A percentile compares a stretch with the other conserved stretches of the same genome.
Evolutionary conservation across 2,329 filamentous ascomycete species (phyloP).

Genomic region (Fusarium luffae): DNA sequence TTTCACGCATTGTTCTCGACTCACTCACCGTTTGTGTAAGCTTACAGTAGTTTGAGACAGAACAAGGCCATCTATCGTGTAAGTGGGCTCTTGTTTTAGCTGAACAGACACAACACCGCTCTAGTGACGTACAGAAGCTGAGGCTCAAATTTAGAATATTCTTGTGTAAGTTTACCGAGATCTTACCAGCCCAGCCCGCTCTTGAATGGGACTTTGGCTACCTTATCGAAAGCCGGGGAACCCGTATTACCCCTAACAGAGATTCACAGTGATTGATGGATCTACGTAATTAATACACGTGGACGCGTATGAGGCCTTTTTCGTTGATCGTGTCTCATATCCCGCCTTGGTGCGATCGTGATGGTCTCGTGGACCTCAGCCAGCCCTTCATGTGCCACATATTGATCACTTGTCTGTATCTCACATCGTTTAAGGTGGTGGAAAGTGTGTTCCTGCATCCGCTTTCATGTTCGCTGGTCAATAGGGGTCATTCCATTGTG

Average conservation of each 20-base stretch:
- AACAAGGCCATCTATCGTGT: not conserved
- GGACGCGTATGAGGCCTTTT: constrained; percentile 15
- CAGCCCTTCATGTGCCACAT: constrained; percentile 34
- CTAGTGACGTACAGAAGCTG: constrained; percentile 1
- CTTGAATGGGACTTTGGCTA: not conserved
- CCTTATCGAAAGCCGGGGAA: not conserved
- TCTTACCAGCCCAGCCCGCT: not conserved
- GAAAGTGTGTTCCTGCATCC: constrained; percentile 9
- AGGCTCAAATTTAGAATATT: not conserved
- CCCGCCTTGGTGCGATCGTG: constrained; percentile 22
- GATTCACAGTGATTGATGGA: not conserved
- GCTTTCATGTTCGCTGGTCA: not conserved
- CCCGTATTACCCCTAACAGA: not conserved
- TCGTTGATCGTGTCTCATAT: constrained; percentile 27
- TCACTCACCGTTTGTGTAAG: not conserved
- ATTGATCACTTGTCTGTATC: constrained; percentile 26
- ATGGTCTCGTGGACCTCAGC: constrained; percentile 33
- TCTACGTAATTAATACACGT: constrained; percentile 27
- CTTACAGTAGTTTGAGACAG: not conserved
- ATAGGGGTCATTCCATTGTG: not conserved
- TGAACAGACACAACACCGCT: constrained; percentile 3
- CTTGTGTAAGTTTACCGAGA: not conserved
- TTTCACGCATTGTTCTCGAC: not conserved
- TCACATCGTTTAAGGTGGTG: not conserved
- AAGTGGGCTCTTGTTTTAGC: not conserved